Base-by-base conservation (phyloP, 306 rosid species). In the Erythrophleum fordii region DNA sequence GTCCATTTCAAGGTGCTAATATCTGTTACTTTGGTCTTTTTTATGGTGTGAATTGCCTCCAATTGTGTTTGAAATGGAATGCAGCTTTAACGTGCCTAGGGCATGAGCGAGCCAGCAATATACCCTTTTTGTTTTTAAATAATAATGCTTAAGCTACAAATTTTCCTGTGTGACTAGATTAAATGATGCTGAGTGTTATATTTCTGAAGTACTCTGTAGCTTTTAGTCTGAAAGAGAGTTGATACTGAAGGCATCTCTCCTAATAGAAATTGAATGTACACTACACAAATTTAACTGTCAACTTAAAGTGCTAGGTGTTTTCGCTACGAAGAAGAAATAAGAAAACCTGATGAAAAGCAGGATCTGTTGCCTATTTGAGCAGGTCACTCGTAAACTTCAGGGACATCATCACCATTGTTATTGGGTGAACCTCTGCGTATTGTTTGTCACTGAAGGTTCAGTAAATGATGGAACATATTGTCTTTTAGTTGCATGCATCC, bases 1-100 rank as follows among this genome's bases (percentile, higher is more conserved):
- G 97, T 91, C 26, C 99, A 95, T 83, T 95, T 95, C 70, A 95
- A 95, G 99, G 99, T 95, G 80, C 49, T 20, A 46, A 11, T 8
- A 28, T 52, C 0, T 48, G 17, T 66, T 14, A 7, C 4, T 28
- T 46, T 26, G 37, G 5, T 3, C 13, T 11, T 68, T 11, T 18
- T 48, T 11, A 0, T 75, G 4, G 1, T 6, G 0, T 35, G 46
- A 49, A n/a, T 18, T 52, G n/a, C 41, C 31, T 46, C 6, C 0
- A 11, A 25, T 16, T 20, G 5, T n/a, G n/a, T 45, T 25, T 6
- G 14, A 9, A 58, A 34, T 28, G 35, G 62, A 14, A 35, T 12
- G 6, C 31, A 12, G 20, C 42, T 60, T 75, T 62, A 6, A 2
- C 25, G 1, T 51, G 5, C 41, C 17, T 61, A 7, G 44, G n/a